Conservation (phyloP, 179 eudicot species). For the Dionaea muscipula region DNA sequence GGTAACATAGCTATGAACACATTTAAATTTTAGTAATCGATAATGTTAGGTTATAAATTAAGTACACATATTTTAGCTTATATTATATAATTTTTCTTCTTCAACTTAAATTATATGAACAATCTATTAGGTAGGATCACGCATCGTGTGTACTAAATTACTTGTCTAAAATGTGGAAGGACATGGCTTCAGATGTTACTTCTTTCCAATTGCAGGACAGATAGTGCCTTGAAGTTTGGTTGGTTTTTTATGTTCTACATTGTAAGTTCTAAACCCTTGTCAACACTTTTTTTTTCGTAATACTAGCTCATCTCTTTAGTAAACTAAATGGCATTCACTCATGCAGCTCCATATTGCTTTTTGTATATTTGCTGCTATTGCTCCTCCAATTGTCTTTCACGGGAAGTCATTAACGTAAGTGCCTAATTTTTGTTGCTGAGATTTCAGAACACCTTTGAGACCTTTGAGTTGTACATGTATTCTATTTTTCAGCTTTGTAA, state of each 20-base stretch:
- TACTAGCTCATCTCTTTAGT: background rate
- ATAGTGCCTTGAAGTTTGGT: constrained; percentile 86
- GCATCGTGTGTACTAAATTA: too few species aligned
- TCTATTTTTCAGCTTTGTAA: too few species aligned
- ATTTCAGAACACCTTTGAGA: too few species aligned
- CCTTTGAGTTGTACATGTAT: too few species aligned
- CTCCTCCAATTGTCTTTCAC: constrained; percentile 87
- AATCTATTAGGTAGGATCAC: too few species aligned
- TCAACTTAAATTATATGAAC: too few species aligned
- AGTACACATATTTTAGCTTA: too few species aligned
- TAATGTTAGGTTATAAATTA: too few species aligned
- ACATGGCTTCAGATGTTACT: background rate
- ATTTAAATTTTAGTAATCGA: too few species aligned
- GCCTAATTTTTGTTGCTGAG: background rate
- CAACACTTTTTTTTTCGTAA: background rate
- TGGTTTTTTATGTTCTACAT: constrained; percentile 83
- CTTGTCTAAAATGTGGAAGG: background rate
- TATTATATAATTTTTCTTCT: too few species aligned
- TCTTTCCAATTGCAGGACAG: constrained; percentile 49
- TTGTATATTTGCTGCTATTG: constrained; percentile 90
- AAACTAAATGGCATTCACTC: constrained; percentile 2
- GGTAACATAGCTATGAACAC: too few species aligned
- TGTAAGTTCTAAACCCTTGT: constrained; percentile 32
- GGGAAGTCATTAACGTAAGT: constrained; percentile 91
- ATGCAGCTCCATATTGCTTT: constrained; percentile 80